Evolutionary conservation across 2,329 filamentous ascomycete genomes (phyloP).

Genomic region (Myriangium duriaei): DNA sequence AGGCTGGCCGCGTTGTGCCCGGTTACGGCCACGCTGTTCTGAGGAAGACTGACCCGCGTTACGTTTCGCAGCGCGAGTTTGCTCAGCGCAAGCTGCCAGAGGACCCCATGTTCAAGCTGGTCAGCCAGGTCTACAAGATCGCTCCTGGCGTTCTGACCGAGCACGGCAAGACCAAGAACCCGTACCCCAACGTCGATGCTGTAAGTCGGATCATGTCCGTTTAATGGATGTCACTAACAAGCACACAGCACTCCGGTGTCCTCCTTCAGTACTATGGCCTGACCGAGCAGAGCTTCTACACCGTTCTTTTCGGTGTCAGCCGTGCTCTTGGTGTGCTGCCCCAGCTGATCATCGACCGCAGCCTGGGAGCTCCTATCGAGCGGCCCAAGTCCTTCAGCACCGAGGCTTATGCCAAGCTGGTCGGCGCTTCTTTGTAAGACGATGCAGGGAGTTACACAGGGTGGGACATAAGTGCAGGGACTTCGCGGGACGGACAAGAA

Average conservation of each 20-base stretch:
- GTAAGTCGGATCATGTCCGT: constrained; percentile 23
- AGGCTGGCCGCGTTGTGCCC: constrained; percentile 87
- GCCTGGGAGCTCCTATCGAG: constrained; percentile 93
- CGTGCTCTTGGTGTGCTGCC: constrained; percentile 96
- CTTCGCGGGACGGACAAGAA: not conserved
- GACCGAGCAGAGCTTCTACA: constrained; percentile 99
- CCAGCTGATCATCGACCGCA: constrained; percentile 99
- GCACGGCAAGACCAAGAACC: constrained; percentile 99
- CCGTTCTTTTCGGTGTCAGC: constrained; percentile 96
- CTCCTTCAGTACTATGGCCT: constrained; percentile 99
- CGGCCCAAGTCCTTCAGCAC: constrained; percentile 98
- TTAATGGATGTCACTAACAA: constrained; percentile 4
- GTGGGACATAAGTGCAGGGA: not conserved
- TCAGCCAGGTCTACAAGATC: constrained; percentile 99
- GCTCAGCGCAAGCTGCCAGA: constrained; percentile 86
- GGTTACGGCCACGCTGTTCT: constrained; percentile 98
- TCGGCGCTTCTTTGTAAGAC: constrained; percentile 73
- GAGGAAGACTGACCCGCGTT: constrained; percentile 98
- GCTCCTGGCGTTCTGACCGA: constrained; percentile 93
- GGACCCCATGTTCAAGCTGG: constrained; percentile 99
- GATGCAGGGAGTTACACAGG: constrained; percentile 7
- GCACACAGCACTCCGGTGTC: constrained; percentile 71
- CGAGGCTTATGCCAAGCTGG: constrained; percentile 88
- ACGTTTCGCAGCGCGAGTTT: constrained; percentile 96
- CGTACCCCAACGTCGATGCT: constrained; percentile 95